phyloP scores from a whole-genome alignment of 2,329 filamentous ascomycete species.

The Aureobasidium melanogenum region DNA sequence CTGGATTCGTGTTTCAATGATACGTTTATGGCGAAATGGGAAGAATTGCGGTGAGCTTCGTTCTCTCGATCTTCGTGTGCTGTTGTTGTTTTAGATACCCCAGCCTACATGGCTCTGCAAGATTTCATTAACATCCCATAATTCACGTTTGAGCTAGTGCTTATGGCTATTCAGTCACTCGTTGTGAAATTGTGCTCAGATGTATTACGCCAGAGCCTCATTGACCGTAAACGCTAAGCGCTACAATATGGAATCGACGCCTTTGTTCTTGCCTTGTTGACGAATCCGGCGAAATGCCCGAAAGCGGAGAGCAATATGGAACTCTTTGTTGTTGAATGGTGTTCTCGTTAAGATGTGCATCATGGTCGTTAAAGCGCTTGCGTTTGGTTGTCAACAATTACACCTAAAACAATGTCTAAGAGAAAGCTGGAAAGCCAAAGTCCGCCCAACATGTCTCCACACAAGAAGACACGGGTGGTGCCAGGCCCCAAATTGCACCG shows the following conservation, averaged over 20 bases:
- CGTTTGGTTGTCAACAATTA: background rate
- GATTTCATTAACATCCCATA: background rate
- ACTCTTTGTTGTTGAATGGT: background rate
- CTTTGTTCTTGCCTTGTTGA: background rate
- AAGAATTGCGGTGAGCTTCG: background rate
- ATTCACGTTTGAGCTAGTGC: background rate
- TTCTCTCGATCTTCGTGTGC: background rate
- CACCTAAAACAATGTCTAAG: background rate
- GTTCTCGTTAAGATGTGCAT: background rate
- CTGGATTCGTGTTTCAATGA: background rate
- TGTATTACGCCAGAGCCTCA: background rate
- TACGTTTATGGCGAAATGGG: background rate
- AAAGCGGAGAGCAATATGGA: background rate
- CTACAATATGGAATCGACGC: background rate
- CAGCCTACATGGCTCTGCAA: background rate
- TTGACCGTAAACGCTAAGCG: background rate
- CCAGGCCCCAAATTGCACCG: background rate
- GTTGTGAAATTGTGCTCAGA: background rate
- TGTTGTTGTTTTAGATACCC: constrained; percentile 6
- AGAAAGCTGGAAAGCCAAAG: background rate
- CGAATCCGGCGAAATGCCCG: background rate
- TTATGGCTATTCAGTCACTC: background rate
- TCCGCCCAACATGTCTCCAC: background rate
- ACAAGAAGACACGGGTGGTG: background rate
- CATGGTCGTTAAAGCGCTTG: background rate